Evolutionary conservation across 1,284 basidiomycete species (phyloP), one percentile per base, ranked within the genome.

Genomic region (Phellopilus nigrolimitatus): DNA sequence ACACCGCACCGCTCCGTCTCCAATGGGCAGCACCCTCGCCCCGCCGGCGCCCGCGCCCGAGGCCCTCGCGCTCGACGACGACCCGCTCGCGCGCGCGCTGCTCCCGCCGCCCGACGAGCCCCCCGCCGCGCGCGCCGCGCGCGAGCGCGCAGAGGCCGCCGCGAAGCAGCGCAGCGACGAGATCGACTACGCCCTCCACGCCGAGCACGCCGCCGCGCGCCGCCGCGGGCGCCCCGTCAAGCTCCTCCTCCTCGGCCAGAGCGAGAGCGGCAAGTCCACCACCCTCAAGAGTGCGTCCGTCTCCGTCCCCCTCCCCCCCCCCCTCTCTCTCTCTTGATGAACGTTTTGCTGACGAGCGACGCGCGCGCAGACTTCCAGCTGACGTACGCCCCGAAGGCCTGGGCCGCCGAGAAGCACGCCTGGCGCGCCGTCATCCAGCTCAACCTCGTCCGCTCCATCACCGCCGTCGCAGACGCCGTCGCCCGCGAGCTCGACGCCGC

Each of bases 371-470:
- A 88, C 64, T 89, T 88, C 60, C 84, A 86, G 59, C 65, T 89
- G 2, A 77, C 76, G 3, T 84, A 85, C 59, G 80, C 85, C 15
- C 71, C 71, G 24, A 71, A 73, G 47, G 78, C 83, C 61, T 85
- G 87, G 80, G 71, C 73, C 3, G 77, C 81, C 55, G 83, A 88
- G 59, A 79, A 78, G 45, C 68, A 72, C 3, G 77, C 83, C 27
- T 89, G 88, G 88, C 78, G 83, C 15, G 70, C 76, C 6, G 82
- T 90, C 56, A 81, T 90, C 57, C 82, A 83, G 61, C 76, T 89
- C 63, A 83, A 89, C 63, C 76, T 89, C 63, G 74, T 87, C 52
- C 79, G 84, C 54, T 84, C 82, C 57, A 73, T 86, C 60, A 76
- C 80, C 58, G 64, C 66, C 39, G 76, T 88, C 43, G 69, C 85